Evolutionary conservation across 352 stramenopile genomes (phyloP).

Genomic region (Thalassiosira exigua): DNA sequence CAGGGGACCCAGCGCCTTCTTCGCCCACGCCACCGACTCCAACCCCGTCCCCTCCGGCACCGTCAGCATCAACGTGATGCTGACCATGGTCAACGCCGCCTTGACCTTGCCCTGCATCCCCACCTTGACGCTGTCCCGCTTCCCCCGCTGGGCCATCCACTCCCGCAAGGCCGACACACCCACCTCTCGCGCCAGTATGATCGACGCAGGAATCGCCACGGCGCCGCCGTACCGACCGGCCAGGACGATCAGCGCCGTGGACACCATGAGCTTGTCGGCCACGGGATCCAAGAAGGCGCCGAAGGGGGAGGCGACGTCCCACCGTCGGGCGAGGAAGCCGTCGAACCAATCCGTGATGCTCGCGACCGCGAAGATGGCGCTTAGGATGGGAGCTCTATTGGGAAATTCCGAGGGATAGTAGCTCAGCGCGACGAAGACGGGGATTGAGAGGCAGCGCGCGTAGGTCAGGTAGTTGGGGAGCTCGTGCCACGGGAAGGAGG

Average conservation of each 20-base stretch:
- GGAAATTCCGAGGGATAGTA: slow-evolving; percentile 48
- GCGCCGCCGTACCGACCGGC: slow-evolving; percentile 66
- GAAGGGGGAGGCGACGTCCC: slow-evolving; percentile 75
- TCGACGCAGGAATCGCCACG: slow-evolving; percentile 65
- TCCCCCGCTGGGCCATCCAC: slow-evolving; percentile 75
- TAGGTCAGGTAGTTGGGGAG: slow-evolving; percentile 83
- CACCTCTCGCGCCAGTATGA: slow-evolving; percentile 83
- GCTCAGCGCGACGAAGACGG: slow-evolving; percentile 61
- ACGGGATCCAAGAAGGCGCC: slow-evolving; percentile 86
- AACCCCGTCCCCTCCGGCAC: slow-evolving; percentile 51
- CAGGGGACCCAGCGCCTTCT: slow-evolving; percentile 25
- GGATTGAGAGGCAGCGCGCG: slow-evolving; percentile 75
- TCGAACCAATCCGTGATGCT: slow-evolving; percentile 83
- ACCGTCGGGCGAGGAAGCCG: slow-evolving; percentile 80
- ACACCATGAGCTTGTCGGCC: slow-evolving; percentile 86
- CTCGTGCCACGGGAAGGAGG: slow-evolving; percentile 71
- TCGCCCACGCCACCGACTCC: slow-evolving; percentile 30
- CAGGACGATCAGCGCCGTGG: slow-evolving; percentile 77
- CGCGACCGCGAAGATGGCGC: slow-evolving; percentile 68
- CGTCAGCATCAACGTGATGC: slow-evolving; percentile 72
- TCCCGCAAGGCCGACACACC: slow-evolving; percentile 80
- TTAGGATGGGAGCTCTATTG: slow-evolving; percentile 32
- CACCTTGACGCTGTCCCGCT: slow-evolving; percentile 78
- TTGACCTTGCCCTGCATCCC: slow-evolving; percentile 83
- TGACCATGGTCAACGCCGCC: slow-evolving; percentile 81